Evolutionary conservation across 2,329 filamentous ascomycete genomes (phyloP).

Genomic region (Fusarium nanum): DNA sequence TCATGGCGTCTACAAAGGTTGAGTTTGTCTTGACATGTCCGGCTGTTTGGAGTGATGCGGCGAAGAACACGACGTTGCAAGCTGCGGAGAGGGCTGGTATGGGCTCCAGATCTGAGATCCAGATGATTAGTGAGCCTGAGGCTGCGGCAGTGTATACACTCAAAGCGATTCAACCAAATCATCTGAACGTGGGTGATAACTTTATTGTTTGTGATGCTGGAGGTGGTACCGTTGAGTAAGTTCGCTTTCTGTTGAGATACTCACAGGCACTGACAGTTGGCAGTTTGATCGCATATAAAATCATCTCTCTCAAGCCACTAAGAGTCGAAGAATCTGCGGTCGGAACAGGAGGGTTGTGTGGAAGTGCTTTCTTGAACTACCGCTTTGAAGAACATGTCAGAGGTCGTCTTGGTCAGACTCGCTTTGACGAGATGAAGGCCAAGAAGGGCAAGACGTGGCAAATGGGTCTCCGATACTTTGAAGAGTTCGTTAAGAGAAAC

Average conservation of each 20-base stretch:
- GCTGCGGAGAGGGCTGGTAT: constrained; percentile 84
- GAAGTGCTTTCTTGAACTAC: constrained; percentile 83
- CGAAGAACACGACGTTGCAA: constrained; percentile 84
- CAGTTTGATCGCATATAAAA: constrained; percentile 82
- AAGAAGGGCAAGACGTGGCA: constrained; percentile 85
- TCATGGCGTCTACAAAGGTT: constrained; percentile 80
- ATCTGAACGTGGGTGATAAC: constrained; percentile 75
- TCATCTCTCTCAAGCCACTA: constrained; percentile 77
- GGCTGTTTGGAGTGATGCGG: constrained; percentile 85
- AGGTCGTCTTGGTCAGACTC: constrained; percentile 71
- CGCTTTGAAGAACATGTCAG: constrained; percentile 83
- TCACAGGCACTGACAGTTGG: constrained; percentile 30
- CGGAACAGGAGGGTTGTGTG: constrained; percentile 81
- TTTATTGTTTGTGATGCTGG: constrained; percentile 73
- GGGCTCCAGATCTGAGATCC: constrained; percentile 75
- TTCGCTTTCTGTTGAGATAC: constrained; percentile 3
- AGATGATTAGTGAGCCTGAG: constrained; percentile 85
- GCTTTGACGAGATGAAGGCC: constrained; percentile 79
- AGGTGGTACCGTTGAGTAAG: constrained; percentile 75
- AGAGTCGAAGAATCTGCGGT: constrained; percentile 82
- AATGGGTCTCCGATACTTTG: constrained; percentile 82
- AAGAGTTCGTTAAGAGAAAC: constrained; percentile 86
- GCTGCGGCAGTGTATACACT: constrained; percentile 83
- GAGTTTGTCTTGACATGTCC: constrained; percentile 86
- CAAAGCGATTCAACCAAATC: constrained; percentile 81